Conservation (phyloP, 2,329 filamentous ascomycete genomes). For the Paecilomyces formosus region DNA sequence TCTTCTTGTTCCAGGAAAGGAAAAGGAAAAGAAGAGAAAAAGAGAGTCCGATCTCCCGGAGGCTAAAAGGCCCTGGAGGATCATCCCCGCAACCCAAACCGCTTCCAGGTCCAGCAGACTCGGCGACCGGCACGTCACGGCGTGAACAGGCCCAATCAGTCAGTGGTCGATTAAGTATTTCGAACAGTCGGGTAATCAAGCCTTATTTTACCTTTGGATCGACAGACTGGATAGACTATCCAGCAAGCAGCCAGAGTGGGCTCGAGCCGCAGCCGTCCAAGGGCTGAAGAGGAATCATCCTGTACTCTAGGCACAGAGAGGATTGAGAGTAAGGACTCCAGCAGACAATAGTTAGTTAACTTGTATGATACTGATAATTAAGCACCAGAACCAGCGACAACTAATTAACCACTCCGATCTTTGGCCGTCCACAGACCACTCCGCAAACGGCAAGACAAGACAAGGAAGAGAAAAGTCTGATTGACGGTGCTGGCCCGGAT, state of each 20-base stretch:
- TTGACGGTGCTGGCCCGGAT: constrained; percentile 1
- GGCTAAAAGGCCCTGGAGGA: not conserved
- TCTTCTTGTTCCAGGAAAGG: not conserved
- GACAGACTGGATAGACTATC: not conserved
- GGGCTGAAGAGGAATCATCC: too few species aligned
- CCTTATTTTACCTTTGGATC: not conserved
- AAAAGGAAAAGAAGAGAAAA: too few species aligned
- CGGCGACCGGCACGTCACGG: not conserved
- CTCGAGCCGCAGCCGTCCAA: too few species aligned
- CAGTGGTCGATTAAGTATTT: not conserved
- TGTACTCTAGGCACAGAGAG: too few species aligned
- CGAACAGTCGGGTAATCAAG: not conserved
- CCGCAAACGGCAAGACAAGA: not conserved
- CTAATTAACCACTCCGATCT: not conserved
- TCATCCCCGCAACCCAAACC: not conserved
- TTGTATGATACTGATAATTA: too few species aligned
- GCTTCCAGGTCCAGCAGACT: not conserved
- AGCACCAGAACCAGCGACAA: not conserved
- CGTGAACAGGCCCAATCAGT: not conserved
- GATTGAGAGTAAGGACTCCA: too few species aligned
- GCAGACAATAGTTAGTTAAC: too few species aligned
- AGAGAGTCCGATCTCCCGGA: not conserved
- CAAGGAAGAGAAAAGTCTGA: not conserved
- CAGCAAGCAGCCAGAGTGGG: not conserved
- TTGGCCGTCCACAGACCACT: not conserved